Conservation (phyloP, 495 filamentous ascomycete genomes). For the Podospora bellae-mahoneyi region DNA sequence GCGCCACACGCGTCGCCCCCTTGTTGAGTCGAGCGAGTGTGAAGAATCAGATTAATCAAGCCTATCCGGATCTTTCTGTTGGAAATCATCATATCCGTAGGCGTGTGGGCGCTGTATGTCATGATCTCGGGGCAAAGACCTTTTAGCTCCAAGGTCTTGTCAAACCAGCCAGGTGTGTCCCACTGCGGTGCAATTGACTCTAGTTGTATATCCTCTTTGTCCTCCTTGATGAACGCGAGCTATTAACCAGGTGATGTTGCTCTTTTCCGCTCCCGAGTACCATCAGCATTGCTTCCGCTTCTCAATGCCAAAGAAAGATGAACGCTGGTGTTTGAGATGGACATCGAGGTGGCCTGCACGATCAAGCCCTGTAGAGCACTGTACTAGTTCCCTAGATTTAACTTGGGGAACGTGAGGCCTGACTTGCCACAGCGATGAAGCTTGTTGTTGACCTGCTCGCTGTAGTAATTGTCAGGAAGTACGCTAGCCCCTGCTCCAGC, state of each 20-base stretch:
- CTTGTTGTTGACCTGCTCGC: neutral
- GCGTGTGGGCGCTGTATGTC: conserved; percentile 20
- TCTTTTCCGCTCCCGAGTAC: too few relatives aligned
- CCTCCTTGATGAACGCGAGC: neutral
- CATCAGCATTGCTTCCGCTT: too few relatives aligned
- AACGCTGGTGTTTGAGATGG: too few relatives aligned
- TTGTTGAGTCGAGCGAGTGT: conserved; percentile 26
- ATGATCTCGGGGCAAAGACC: conserved; percentile 30
- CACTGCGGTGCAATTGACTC: conserved; percentile 17
- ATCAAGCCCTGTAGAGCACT: neutral
- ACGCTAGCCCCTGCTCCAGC: conserved; percentile 26
- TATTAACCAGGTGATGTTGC: neutral
- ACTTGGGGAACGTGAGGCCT: neutral
- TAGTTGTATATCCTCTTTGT: neutral
- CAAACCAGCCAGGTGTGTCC: conserved; percentile 31
- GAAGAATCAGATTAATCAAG: conserved; percentile 28
- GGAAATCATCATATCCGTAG: conserved; percentile 30
- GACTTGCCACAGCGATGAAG: neutral
- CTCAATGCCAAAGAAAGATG: too few relatives aligned
- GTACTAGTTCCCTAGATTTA: neutral
- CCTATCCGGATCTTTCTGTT: conserved; percentile 30
- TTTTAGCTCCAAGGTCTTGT: conserved; percentile 27
- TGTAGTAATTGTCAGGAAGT: conserved; percentile 26
- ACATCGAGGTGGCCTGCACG: neutral
- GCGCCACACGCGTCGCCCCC: conserved; percentile 30